Percentiles rank a stretch among this genome's conserved stretches.
phyloP scores from a whole-genome alignment of 495 filamentous ascomycete species.

The Bombardia bombarda region DNA sequence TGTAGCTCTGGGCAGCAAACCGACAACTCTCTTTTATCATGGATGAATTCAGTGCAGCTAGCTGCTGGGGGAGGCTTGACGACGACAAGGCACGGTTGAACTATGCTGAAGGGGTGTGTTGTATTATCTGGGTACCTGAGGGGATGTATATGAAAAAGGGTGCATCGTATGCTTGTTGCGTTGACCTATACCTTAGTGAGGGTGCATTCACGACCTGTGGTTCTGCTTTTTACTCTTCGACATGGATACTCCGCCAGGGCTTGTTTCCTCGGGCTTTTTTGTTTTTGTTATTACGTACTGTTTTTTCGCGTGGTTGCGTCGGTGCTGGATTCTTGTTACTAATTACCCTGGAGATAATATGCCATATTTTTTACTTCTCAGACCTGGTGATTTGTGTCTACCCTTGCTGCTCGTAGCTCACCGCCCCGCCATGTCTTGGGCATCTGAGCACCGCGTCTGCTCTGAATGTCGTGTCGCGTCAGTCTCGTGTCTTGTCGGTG shows the following conservation, averaged over 20 bases:
- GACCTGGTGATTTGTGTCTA: too few relatives aligned
- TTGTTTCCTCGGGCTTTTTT: conserved; percentile 19
- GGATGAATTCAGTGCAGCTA: conserved; percentile 4
- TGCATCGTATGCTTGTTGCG: conserved; percentile 13
- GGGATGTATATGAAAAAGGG: conserved; percentile 7
- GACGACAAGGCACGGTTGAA: conserved; percentile 5
- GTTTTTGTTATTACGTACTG: conserved; percentile 4
- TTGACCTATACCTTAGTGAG: conserved; percentile 12
- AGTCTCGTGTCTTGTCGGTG: too few relatives aligned
- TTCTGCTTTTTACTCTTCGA: conserved; percentile 15
- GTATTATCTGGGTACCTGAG: conserved; percentile 5
- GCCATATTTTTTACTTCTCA: too few relatives aligned
- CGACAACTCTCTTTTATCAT: background rate
- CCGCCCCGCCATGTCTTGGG: too few relatives aligned
- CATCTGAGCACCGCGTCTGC: too few relatives aligned
- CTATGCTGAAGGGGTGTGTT: conserved; percentile 11
- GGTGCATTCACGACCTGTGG: conserved; percentile 13
- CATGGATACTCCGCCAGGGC: conserved; percentile 16
- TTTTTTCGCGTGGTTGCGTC: conserved; percentile 6
- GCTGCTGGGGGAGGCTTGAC: conserved; percentile 9
- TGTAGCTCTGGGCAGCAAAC: conserved; percentile 9
- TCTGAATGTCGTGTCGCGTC: too few relatives aligned
- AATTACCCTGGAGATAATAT: conserved; percentile 21
- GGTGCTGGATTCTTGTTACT: conserved; percentile 17
- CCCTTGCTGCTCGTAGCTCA: too few relatives aligned